Conservation (phyloP, 305 asterid species). For the Andrographis paniculata region DNA sequence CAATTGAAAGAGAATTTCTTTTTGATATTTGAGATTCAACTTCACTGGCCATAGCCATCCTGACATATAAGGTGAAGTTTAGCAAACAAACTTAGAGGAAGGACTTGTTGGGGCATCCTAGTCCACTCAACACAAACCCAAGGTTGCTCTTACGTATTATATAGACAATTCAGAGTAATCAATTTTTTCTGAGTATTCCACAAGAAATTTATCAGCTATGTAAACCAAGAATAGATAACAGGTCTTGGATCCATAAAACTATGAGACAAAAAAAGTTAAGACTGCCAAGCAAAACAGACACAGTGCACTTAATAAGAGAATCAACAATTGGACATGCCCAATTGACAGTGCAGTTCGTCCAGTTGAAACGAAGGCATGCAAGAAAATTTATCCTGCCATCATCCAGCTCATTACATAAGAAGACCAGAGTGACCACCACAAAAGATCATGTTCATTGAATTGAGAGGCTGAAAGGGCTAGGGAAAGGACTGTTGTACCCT, state of each 20-base stretch:
- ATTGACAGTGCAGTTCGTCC: neutral
- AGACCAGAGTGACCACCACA: constrained; percentile 11
- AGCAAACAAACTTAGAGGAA: constrained; percentile 16
- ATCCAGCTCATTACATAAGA: neutral
- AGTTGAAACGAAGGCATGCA: neutral
- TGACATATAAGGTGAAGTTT: constrained; percentile 31
- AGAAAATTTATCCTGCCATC: neutral
- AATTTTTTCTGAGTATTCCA: neutral
- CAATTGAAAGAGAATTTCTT: constrained; percentile 51
- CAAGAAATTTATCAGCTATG: neutral
- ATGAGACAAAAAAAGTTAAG: neutral
- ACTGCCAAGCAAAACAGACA: neutral
- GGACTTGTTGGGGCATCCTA: constrained; percentile 7
- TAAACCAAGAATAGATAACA: neutral
- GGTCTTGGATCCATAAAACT: neutral
- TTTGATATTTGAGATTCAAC: constrained; percentile 76
- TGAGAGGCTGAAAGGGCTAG: constrained; percentile 15
- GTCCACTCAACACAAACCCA: neutral
- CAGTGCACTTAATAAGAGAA: neutral
- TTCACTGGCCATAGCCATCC: constrained; percentile 95
- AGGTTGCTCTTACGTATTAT: neutral
- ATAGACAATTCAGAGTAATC: neutral
- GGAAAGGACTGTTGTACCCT: constrained; percentile 46
- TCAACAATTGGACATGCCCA: neutral
- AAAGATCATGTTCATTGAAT: constrained; percentile 15